These are phyloP conservation scores for Incumbomyces lentus DNA, from an alignment of 2,329 filamentous ascomycete species.

Conservation along the genomic window DNA sequence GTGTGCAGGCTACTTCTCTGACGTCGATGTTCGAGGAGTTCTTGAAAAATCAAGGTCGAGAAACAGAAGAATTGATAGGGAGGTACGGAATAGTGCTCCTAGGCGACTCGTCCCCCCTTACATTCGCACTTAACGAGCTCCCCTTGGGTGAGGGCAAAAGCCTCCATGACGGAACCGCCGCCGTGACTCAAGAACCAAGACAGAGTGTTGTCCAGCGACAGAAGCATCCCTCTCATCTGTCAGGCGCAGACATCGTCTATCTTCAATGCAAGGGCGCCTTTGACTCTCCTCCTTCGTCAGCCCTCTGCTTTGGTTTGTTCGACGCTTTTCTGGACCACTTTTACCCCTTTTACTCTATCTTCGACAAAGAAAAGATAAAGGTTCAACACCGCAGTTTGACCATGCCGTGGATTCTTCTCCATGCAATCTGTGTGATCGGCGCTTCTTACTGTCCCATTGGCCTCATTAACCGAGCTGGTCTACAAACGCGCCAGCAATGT, in stretches of 20 bases:
- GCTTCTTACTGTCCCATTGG: constrained; percentile 17
- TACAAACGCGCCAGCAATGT: constrained; percentile 18
- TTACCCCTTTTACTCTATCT: constrained; percentile 10
- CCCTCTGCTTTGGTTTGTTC: not conserved
- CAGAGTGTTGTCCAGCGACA: not conserved
- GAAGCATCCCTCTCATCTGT: constrained; percentile 8
- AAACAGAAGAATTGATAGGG: constrained; percentile 8
- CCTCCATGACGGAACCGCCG: not conserved
- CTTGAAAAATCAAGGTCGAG: constrained; percentile 7
- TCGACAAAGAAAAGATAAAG: constrained; percentile 8
- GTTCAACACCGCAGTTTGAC: constrained; percentile 2
- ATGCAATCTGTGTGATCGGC: constrained; percentile 20
- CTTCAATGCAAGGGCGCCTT: constrained; percentile 10
- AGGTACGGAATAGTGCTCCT: constrained; percentile 10
- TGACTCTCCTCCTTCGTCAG: not conserved
- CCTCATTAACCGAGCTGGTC: constrained; percentile 19
- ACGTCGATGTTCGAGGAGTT: constrained; percentile 9
- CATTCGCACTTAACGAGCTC: constrained; percentile 10
- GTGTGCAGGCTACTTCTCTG: constrained; percentile 5
- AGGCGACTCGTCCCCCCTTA: constrained; percentile 10
- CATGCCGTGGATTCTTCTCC: constrained; percentile 17
- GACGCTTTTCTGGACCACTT: constrained; percentile 9
- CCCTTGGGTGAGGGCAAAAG: constrained; percentile 4
- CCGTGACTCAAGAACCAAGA: not conserved
- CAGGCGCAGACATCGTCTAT: constrained; percentile 8